A percentile compares a stretch with the other conserved stretches of the same genome.
phyloP scores from a whole-genome alignment of 495 filamentous ascomycete species.

The Hyaloscypha bicolor region DNA sequence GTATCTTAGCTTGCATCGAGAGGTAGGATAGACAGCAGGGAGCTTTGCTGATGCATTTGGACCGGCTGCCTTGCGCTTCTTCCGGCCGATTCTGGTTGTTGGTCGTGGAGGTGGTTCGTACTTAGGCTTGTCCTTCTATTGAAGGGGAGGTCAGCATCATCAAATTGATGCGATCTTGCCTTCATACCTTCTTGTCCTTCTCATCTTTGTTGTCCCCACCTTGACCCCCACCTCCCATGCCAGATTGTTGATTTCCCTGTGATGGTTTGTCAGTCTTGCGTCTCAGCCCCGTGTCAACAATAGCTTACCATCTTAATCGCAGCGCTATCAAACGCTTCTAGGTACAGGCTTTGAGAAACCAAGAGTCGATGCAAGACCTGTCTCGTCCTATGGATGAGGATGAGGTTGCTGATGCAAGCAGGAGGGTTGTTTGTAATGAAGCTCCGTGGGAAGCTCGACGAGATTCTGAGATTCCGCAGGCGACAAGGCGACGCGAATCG shows the following conservation, averaged over 20 bases:
- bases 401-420: constrained; percentile 25
- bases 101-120: constrained; percentile 97
- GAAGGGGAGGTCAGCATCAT: not conserved
- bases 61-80: constrained; percentile 92
- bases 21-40: constrained; percentile 89
- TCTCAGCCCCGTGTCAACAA: constrained; percentile 2
- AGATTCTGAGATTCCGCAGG: not conserved
- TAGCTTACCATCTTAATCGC: constrained; percentile 31
- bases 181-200: constrained; percentile 89
- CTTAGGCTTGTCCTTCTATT: constrained; percentile 97
- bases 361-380: constrained; percentile 7
- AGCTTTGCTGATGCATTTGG: constrained; percentile 94
- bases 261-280: constrained; percentile 21
- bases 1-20: constrained; percentile 94
- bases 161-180: not conserved
- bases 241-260: constrained; percentile 87
- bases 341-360: not conserved
- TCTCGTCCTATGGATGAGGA: constrained; percentile 15
- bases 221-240: constrained; percentile 64
- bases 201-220: constrained; percentile 80
- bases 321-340: constrained; percentile 12
- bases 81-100: constrained; percentile 95
- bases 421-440: constrained; percentile 29
- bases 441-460: constrained; percentile 6
- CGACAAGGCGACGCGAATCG: constrained; percentile 1